Conservation (phyloP, 345 rosid genomes). For the Lenwebbia sp. region DNA sequence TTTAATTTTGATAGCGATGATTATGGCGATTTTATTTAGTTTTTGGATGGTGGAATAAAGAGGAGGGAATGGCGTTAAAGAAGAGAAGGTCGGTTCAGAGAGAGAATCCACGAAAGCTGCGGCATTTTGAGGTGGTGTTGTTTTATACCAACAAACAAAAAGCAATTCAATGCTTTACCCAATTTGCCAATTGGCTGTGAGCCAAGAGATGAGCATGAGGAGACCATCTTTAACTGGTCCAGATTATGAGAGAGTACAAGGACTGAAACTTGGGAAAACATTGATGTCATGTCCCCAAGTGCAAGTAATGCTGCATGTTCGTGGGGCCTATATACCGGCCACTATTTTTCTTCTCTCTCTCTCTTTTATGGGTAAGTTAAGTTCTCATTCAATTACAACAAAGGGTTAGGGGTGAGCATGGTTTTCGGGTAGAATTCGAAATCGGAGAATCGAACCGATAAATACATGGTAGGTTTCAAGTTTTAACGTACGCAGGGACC, state of each 20-base stretch:
- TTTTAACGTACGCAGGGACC: accelerated
- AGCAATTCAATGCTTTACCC: neutral
- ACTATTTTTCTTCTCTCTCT: neutral
- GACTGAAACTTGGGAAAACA: neutral
- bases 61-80: neutral
- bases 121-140: neutral
- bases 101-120: neutral
- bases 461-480: no score
- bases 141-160: neutral
- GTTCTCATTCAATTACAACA: neutral
- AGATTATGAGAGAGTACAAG: neutral
- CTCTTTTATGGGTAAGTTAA: neutral
- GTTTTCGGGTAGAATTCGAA: no score
- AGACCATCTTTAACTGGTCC: neutral
- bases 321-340: neutral
- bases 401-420: neutral
- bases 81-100: neutral
- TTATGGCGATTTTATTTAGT: neutral
- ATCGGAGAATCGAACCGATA: no score
- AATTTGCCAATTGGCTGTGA: neutral
- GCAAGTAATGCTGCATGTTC: neutral
- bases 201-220: neutral
- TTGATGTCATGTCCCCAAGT: neutral
- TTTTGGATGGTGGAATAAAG: neutral
- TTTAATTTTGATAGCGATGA: neutral